Percentiles rank a stretch among this genome's conserved stretches.
Evolutionary conservation across 331 rosid species (phyloP).

Genomic region (Saraca asoca): DNA sequence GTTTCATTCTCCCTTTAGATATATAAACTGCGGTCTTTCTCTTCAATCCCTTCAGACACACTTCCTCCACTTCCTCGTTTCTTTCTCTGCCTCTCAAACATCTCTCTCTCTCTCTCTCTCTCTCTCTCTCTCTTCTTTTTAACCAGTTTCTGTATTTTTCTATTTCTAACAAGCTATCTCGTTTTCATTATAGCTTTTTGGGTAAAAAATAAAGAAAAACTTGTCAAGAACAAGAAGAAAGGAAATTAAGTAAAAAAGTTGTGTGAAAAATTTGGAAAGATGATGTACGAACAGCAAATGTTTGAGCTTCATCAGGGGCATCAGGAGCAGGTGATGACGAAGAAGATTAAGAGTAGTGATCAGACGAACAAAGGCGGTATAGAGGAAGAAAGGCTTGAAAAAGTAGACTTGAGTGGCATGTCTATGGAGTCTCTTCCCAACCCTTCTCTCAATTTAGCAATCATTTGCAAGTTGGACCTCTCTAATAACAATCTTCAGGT

Average conservation of each 20-base stretch:
- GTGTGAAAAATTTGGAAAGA: too few species aligned
- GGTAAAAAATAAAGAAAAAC: too few species aligned
- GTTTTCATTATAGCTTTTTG: too few species aligned
- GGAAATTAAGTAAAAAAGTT: too few species aligned
- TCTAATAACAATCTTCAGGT: slow-evolving; percentile 95
- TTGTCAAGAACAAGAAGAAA: too few species aligned
- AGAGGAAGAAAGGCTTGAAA: slow-evolving; percentile 60
- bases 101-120: neutral
- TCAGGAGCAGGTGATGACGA: slow-evolving; percentile 23
- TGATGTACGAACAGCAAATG: too few species aligned
- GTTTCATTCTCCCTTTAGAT: slow-evolving; percentile 9
- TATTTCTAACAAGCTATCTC: too few species aligned
- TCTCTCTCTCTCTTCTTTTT: neutral
- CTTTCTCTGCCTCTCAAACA: neutral
- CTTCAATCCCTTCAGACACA: neutral
- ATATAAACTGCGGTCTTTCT: neutral
- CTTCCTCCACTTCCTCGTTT: too few species aligned
- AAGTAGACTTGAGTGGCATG: slow-evolving; percentile 80
- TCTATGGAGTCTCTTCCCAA: slow-evolving; percentile 72
- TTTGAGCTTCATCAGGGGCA: too few species aligned
- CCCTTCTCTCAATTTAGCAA: slow-evolving; percentile 66
- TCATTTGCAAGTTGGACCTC: slow-evolving; percentile 82
- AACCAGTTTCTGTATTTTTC: too few species aligned
- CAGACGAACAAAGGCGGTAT: slow-evolving; percentile 25
- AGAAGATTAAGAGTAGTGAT: slow-evolving; percentile 27